Evolutionary conservation across 1,139 yeast species (phyloP), one percentile per base, ranked within the genome.

Genomic region (Yamadazyma aaseri): DNA sequence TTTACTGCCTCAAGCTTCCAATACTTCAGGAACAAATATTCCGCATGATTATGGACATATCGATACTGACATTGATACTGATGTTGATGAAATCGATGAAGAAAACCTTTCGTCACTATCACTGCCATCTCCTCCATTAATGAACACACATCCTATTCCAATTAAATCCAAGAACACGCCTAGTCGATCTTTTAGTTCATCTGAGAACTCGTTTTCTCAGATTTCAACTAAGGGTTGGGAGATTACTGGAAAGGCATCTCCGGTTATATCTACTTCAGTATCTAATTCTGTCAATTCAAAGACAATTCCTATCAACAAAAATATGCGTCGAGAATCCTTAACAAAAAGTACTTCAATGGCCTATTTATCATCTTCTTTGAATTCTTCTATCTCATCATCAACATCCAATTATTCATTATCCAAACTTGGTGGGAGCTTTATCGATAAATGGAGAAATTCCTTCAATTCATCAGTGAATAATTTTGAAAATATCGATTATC

Each of bases 391-490:
- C 2, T 60, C 71, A 3, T 58, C 64, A 6, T 59, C 63, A 17
- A 57, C 65, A 1, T 63, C 71, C 1, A 64, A 62, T 35, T 66
- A 63, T 43, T 66, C 73, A 1, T 48, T 68, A 16, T 55, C 68
- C 6, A 65, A 64, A 38, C 34, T 67, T n/a, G 72, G 73, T 1
- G 68, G 71, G 16, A 67, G 73, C 35, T 68, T 69, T 40, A 46
- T 69, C 48, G 76, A 70, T n/a, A 69, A 65, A 43, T 70, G 76
- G 75, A 63, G 59, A 42, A 59, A 52, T 33, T 59, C 69, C 2
- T 53, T 63, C 33, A 55, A 44, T 30, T 25, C 39, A 1, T 32
- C 48, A 2, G 35, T 39, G 10, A n/a, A n/a, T n/a, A 42, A 37
- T 25, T 41, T 33, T 22, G 50, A 46, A 15, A 43, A 36, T 20